Base-by-base conservation (phyloP, 306 rosid species). In the Pterocarpus santalinus region DNA sequence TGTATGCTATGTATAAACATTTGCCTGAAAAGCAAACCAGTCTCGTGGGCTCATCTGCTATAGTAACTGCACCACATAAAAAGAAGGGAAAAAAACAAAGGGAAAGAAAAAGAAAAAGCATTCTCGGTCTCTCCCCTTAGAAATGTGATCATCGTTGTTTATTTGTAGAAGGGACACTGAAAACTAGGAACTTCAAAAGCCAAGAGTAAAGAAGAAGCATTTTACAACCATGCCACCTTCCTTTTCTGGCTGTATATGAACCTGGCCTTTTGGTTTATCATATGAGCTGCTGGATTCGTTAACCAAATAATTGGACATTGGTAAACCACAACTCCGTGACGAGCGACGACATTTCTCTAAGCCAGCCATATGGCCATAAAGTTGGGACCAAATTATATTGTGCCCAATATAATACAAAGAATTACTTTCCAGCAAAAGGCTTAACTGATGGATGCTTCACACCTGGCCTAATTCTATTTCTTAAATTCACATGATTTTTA, bases 141-240 rank as follows among this genome's bases (percentile, higher is more conserved):
- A 83, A 77, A 86, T 80, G 79, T 83, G 79, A 81, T 87, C 69
- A 63, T 53, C 76, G 73, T 77, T 77, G 47, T 63, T 35, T 69
- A 60, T 67, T 72, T 77, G 38, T 32, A 44, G 32, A 65, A 73
- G 83, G 61, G 70, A 57, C 87, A 63, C 86, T 78, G 83, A 77
- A 73, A 83, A 58, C 68, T 55, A 73, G 84, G 82, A 58, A 80
- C 80, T 65, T 83, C 72, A 60, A 77, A 80, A 80, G 78, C 70
- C 41, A 61, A 32, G 47, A 28, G 35, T 39, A 77, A 81, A 83
- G 83, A 80, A 69, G 83, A 77, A 80, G 82, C 71, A 77, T 80
- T 88, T 83, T 88, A 76, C 87, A 85, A 69, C 87, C 58, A 80
- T 73, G 77, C 43, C n/a, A 68, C 65, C 70, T 72, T 83, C 85